These are phyloP conservation scores for Ceratocystis albifundus DNA, from an alignment of 2,329 filamentous ascomycete genomes.

Conservation along the genomic window DNA sequence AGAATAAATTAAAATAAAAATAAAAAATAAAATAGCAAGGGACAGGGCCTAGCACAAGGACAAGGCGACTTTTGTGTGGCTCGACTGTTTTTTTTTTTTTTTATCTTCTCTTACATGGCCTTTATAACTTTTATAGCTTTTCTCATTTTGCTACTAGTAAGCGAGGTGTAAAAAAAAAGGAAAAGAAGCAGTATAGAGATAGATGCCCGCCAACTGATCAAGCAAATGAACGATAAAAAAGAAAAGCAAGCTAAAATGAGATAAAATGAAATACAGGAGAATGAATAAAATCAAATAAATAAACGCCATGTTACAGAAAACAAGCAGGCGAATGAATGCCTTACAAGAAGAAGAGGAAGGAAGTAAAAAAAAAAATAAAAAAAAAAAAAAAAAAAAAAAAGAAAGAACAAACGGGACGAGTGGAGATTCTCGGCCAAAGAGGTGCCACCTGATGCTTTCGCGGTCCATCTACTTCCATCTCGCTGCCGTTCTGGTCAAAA, in stretches of 20 bases:
- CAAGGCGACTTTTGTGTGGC: too few species aligned
- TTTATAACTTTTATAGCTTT: background rate
- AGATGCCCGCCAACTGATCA: too few species aligned
- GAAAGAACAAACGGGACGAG: background rate
- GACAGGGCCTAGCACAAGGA: background rate
- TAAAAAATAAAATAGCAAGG: too few species aligned
- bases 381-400: background rate
- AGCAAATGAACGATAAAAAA: too few species aligned
- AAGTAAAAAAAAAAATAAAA: too few species aligned
- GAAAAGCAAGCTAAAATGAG: background rate
- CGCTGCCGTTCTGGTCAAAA: background rate
- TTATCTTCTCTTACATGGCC: background rate
- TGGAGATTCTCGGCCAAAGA: background rate
- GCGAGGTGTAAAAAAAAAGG: background rate
- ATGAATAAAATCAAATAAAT: background rate
- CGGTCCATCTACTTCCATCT: background rate
- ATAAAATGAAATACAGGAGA: background rate
- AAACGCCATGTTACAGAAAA: background rate
- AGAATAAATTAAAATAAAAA: too few species aligned
- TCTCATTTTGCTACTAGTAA: background rate
- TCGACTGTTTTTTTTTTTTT: too few species aligned
- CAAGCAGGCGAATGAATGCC: background rate
- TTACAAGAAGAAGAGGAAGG: background rate
- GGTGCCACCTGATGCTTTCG: background rate
- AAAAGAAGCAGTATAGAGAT: background rate